Percentiles rank a stretch among this genome's conserved stretches.
Conservation (phyloP, 192 early-diverging fungal genomes). For the Coemansia sp. region DNA sequence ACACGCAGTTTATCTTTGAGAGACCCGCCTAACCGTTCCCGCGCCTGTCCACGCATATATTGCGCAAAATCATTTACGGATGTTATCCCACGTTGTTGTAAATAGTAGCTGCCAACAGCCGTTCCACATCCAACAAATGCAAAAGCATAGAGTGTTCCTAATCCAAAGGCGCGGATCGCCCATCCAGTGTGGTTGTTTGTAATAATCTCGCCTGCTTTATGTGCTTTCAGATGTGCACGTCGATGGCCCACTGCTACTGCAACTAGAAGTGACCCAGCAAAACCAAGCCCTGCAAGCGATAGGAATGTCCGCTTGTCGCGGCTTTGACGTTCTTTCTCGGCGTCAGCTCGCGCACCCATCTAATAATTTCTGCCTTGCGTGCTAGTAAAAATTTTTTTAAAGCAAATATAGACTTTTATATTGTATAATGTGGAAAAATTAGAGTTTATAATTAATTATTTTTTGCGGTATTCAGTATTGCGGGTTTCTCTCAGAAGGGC, state of each 20-base stretch:
- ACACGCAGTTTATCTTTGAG: conserved; percentile 19
- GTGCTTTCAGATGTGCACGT: conserved; percentile 26
- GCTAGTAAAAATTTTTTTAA: not conserved
- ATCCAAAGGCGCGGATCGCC: conserved; percentile 35
- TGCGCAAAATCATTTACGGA: conserved; percentile 15
- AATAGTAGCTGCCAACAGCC: conserved; percentile 28
- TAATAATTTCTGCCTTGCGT: not conserved
- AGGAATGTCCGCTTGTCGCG: conserved; percentile 33
- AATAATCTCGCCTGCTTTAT: conserved; percentile 20
- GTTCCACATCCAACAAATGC: conserved; percentile 27
- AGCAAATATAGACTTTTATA: not conserved
- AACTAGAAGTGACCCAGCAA: conserved; percentile 25
- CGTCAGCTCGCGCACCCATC: conserved; percentile 13
- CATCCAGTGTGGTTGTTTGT: conserved; percentile 22
- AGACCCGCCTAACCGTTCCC: conserved; percentile 8
- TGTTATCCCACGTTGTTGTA: conserved; percentile 25
- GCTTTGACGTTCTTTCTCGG: conserved; percentile 33
- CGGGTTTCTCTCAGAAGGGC: no score
- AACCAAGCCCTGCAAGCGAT: conserved; percentile 28
- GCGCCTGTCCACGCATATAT: conserved; percentile 14
- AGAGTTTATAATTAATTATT: no score
- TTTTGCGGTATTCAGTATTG: no score
- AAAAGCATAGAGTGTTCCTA: conserved; percentile 47
- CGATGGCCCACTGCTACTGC: conserved; percentile 44
- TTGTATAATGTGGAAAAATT: no score